phyloP scores from a whole-genome alignment of 495 filamentous ascomycete genomes.

The Aspergillus funiculosus region DNA sequence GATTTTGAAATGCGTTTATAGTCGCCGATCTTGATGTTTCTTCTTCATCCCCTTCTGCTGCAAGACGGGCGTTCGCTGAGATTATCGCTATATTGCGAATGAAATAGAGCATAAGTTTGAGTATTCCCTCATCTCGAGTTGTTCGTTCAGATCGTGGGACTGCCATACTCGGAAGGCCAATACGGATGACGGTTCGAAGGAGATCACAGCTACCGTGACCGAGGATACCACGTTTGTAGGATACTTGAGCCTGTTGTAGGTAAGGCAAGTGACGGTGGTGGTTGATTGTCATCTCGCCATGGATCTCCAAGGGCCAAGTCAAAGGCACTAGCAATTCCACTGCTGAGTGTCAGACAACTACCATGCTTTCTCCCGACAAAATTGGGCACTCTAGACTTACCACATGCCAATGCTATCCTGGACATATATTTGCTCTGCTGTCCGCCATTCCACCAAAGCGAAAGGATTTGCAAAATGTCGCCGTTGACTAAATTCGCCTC shows the following conservation, averaged over 20 bases:
- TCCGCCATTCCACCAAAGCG: slow-evolving; percentile 61
- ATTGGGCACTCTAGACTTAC: slow-evolving; percentile 32
- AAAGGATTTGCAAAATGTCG: slow-evolving; percentile 85
- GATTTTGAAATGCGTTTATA: slow-evolving; percentile 79
- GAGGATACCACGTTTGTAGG: slow-evolving; percentile 84
- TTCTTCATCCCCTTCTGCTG: slow-evolving; percentile 68
- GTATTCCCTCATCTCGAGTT: slow-evolving; percentile 81
- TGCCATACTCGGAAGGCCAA: slow-evolving; percentile 85
- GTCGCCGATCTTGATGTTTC: slow-evolving; percentile 84
- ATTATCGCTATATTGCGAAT: slow-evolving; percentile 86
- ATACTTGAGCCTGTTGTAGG: slow-evolving; percentile 76
- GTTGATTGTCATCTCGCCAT: slow-evolving; percentile 81
- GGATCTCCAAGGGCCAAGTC: slow-evolving; percentile 88
- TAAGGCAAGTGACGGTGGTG: slow-evolving; percentile 87
- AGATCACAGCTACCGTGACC: slow-evolving; percentile 71
- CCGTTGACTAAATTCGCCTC: slow-evolving; percentile 88
- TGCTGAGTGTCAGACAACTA: slow-evolving; percentile 21
- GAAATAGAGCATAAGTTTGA: slow-evolving; percentile 85
- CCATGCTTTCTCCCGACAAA: not conserved
- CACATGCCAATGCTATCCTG: slow-evolving; percentile 75
- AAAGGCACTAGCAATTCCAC: slow-evolving; percentile 89
- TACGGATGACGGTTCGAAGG: slow-evolving; percentile 68
- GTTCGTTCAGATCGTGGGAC: slow-evolving; percentile 67
- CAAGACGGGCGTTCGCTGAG: slow-evolving; percentile 53
- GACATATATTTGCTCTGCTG: slow-evolving; percentile 67